Evolutionary conservation across 495 filamentous ascomycete genomes (phyloP).

Genomic region (Baudoinia panamericana): DNA sequence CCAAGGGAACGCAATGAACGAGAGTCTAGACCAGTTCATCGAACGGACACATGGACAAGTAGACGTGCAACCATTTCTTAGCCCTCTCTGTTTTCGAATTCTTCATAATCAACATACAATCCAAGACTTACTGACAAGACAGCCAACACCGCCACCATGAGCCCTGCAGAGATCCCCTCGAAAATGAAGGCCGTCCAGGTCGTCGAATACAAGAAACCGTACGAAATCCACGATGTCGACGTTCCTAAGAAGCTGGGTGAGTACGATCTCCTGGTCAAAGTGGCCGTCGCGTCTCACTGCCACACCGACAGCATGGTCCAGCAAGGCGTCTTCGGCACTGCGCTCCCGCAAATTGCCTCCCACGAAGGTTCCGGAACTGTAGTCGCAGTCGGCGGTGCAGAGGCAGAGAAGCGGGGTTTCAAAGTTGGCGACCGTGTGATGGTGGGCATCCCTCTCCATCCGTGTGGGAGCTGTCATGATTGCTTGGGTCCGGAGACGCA

Average conservation of each 20-base stretch:
- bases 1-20: too few species aligned
- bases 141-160: slow-evolving; percentile 4
- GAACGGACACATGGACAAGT: too few species aligned
- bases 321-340: slow-evolving; percentile 32
- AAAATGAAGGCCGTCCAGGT: slow-evolving; percentile 23
- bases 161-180: slow-evolving; percentile 13
- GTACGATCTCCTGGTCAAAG: slow-evolving; percentile 44
- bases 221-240: slow-evolving; percentile 36
- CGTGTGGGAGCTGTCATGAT: slow-evolving; percentile 38
- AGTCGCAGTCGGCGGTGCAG: slow-evolving; percentile 31
- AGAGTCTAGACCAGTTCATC: too few species aligned
- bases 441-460: slow-evolving; percentile 34
- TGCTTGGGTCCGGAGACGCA: slow-evolving; percentile 34
- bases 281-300: slow-evolving; percentile 46
- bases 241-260: slow-evolving; percentile 35
- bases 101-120: too few species aligned
- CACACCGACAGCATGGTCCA: slow-evolving; percentile 46
- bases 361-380: slow-evolving; percentile 49
- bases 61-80: too few species aligned
- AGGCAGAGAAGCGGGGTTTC: slow-evolving; percentile 32
- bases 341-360: slow-evolving; percentile 40
- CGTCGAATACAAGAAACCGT: slow-evolving; percentile 38
- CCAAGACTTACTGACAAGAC: neutral
- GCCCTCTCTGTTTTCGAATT: too few species aligned
- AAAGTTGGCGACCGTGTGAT: slow-evolving; percentile 38